Percentiles rank a stretch among this genome's conserved stretches.
phyloP scores from a whole-genome alignment of 179 eudicot species.

The Beta lomatogona region DNA sequence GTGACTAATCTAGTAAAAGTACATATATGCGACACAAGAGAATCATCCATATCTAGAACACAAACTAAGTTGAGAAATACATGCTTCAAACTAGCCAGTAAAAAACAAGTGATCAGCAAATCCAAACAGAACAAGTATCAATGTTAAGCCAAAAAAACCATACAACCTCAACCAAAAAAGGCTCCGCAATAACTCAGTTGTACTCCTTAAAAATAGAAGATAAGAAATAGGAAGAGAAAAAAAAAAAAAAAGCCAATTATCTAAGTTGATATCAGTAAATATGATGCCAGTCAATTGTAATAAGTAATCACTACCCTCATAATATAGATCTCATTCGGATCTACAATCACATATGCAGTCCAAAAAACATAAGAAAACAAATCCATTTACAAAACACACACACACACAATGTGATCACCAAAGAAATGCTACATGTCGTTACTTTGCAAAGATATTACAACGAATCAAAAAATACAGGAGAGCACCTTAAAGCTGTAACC shows the following conservation, averaged over 20 bases:
- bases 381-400: too few species aligned
- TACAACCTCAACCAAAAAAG: not conserved
- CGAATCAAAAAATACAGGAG: not conserved
- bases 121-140: not conserved
- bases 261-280: not conserved
- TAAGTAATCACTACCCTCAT: too few species aligned
- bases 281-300: not conserved
- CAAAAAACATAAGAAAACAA: not conserved
- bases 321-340: not conserved
- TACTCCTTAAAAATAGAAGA: too few species aligned
- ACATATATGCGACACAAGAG: not conserved
- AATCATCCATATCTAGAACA: not conserved
- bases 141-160: not conserved
- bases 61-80: not conserved
- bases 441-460: not conserved
- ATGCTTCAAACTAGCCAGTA: not conserved
- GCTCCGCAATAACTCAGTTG: too few species aligned
- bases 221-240: too few species aligned
- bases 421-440: not conserved
- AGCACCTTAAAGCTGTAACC: conserved; percentile 97
- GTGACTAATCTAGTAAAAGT: not conserved
- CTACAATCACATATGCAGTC: not conserved
- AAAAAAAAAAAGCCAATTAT: too few species aligned
- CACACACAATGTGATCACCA: not conserved
- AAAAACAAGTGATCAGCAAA: not conserved